Evolutionary conservation across 140 eudicot species (phyloP).

Genomic region (Senecio squalidus): DNA sequence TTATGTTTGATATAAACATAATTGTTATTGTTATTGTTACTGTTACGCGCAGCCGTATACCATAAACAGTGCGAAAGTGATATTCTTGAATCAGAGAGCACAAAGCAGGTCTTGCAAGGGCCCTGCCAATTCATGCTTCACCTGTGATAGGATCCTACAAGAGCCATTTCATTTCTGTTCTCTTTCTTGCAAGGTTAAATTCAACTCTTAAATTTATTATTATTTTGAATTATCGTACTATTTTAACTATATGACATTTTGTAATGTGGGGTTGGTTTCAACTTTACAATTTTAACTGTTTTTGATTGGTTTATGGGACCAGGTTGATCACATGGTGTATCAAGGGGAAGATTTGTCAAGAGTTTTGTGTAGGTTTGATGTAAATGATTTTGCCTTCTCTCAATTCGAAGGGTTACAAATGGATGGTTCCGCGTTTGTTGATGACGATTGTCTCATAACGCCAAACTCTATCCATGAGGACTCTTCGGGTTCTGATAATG

Average conservation of each 20-base stretch:
- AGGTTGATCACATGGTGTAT: constrained; percentile 83
- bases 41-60: constrained; percentile 67
- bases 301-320: constrained; percentile 23
- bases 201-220: not conserved
- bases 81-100: constrained; percentile 84
- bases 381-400: constrained; percentile 47
- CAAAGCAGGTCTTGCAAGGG: constrained; percentile 69
- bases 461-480: constrained; percentile 50
- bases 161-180: constrained; percentile 80
- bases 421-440: constrained; percentile 36
- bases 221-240: not conserved
- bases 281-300: not conserved
- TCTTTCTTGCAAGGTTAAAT: constrained; percentile 85
- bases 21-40: not conserved
- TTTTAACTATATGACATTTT: not conserved
- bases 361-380: constrained; percentile 43
- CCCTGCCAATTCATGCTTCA: constrained; percentile 57
- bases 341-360: constrained; percentile 69
- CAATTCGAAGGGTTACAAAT: constrained; percentile 57
- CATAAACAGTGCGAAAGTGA: constrained; percentile 82
- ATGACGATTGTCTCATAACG: constrained; percentile 34
- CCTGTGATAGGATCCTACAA: constrained; percentile 85
- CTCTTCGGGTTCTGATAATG: constrained; percentile 25
- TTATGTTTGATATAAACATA: too few species aligned
- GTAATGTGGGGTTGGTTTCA: constrained; percentile 8